These are phyloP conservation scores for Zanthoxylum bungeanum DNA, from an alignment of 345 rosid species.

Conservation along the genomic window DNA sequence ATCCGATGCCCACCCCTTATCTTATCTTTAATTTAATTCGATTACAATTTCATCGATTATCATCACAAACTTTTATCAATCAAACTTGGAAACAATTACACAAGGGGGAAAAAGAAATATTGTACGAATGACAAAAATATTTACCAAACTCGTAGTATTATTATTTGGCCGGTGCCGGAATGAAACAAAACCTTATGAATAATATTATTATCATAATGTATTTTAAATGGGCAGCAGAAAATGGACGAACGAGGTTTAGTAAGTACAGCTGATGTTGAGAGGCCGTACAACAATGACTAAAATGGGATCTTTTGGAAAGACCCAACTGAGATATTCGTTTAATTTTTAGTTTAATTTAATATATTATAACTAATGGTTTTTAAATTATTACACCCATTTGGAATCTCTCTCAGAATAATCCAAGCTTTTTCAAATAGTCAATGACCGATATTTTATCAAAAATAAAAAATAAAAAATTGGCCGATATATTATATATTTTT, in stretches of 20 bases:
- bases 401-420: background rate
- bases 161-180: background rate
- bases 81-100: too few species aligned
- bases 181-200: background rate
- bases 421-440: background rate
- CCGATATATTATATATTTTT: too few species aligned
- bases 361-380: background rate
- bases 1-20: too few species aligned
- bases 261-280: background rate
- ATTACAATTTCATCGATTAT: too few species aligned
- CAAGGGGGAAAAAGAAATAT: too few species aligned
- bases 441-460: background rate
- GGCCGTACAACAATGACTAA: constrained; percentile 14
- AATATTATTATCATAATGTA: background rate
- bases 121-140: background rate
- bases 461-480: too few species aligned
- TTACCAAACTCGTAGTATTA: background rate
- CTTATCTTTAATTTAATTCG: too few species aligned
- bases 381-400: background rate
- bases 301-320: background rate
- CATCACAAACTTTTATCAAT: too few species aligned
- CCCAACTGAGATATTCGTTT: background rate
- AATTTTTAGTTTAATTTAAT: background rate
- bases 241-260: constrained; percentile 2
- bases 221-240: background rate